phyloP scores from a whole-genome alignment of 352 stramenopile species.

The Pseudoperonospora humuli region DNA sequence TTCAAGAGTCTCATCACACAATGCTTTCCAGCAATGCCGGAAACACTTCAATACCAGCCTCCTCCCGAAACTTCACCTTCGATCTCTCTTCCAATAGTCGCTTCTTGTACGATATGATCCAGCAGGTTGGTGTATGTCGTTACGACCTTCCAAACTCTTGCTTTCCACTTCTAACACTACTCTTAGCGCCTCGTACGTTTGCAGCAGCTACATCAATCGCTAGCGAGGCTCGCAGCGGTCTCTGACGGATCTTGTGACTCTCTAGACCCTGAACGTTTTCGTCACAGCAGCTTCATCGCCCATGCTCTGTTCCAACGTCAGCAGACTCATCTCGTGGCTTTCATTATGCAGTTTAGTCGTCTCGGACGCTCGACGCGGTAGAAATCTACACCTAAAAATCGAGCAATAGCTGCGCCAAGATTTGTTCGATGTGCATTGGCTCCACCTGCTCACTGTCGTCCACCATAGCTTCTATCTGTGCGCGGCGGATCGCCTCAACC shows the following conservation, averaged over 20 bases:
- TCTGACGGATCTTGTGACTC: constrained; percentile 1
- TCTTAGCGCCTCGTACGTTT: constrained; percentile 46
- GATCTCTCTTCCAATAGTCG: too few relatives aligned
- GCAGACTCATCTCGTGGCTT: constrained; percentile 21
- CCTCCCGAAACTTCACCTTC: too few relatives aligned
- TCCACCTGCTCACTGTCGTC: constrained; percentile 69
- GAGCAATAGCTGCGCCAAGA: constrained; percentile 69
- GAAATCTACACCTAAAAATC: constrained; percentile 46
- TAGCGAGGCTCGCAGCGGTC: constrained; percentile 50
- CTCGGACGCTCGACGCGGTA: background rate
- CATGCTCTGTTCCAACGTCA: constrained; percentile 36
- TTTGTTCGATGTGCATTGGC: constrained; percentile 72
- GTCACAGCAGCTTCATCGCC: constrained; percentile 44
- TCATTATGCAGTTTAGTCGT: constrained; percentile 17
- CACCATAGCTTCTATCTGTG: constrained; percentile 85
- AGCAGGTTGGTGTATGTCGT: too few relatives aligned
- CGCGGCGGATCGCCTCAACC: constrained; percentile 59
- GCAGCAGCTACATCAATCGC: constrained; percentile 50
- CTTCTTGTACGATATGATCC: too few relatives aligned
- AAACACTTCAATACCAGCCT: too few relatives aligned
- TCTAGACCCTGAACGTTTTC: constrained; percentile 34
- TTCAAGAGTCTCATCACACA: too few relatives aligned
- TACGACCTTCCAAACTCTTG: too few relatives aligned
- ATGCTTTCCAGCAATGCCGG: too few relatives aligned
- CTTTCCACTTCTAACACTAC: too few relatives aligned